These are phyloP conservation scores for Lipomyces sp. DNA, from an alignment of 805 yeast species.

Conservation along the genomic window DNA sequence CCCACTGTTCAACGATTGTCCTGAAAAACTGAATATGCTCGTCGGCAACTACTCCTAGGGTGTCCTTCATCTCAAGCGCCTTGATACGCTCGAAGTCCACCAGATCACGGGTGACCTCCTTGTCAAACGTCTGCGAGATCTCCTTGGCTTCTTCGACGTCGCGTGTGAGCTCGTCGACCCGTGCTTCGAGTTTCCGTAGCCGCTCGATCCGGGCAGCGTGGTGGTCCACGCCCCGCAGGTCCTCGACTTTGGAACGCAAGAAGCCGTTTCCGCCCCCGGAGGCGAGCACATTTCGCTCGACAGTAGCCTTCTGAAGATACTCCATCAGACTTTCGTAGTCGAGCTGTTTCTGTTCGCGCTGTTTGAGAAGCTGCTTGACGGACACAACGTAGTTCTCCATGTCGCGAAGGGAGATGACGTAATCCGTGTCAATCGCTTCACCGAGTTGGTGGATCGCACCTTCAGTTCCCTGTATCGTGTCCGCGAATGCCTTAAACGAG, in stretches of 20 bases:
- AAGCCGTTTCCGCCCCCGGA: slow-evolving; percentile 55
- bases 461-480: slow-evolving; percentile 47
- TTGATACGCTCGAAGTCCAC: slow-evolving; percentile 75
- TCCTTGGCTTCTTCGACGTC: slow-evolving; percentile 53
- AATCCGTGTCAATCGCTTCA: slow-evolving; percentile 67
- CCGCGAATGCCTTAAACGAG: slow-evolving; percentile 47
- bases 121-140: slow-evolving; percentile 53
- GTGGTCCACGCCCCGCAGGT: slow-evolving; percentile 60
- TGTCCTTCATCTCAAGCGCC: slow-evolving; percentile 67
- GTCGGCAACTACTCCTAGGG: slow-evolving; percentile 70
- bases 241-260: slow-evolving; percentile 57
- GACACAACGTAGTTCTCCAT: slow-evolving; percentile 75
- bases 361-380: slow-evolving; percentile 64
- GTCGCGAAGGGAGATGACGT: slow-evolving; percentile 78
- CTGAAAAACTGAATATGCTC: slow-evolving; percentile 71
- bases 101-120: slow-evolving; percentile 55
- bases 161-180: slow-evolving; percentile 47
- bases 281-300: slow-evolving; percentile 57
- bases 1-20: slow-evolving; percentile 35
- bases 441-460: slow-evolving; percentile 38
- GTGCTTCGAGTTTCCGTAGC: slow-evolving; percentile 48
- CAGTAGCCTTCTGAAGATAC: slow-evolving; percentile 66
- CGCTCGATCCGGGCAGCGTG: slow-evolving; percentile 54
- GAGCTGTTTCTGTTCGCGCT: slow-evolving; percentile 85
- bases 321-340: slow-evolving; percentile 85